Evolutionary conservation across 2,329 filamentous ascomycete genomes (phyloP).

Genomic region (Dryadomyces quercus-mongolicae): DNA sequence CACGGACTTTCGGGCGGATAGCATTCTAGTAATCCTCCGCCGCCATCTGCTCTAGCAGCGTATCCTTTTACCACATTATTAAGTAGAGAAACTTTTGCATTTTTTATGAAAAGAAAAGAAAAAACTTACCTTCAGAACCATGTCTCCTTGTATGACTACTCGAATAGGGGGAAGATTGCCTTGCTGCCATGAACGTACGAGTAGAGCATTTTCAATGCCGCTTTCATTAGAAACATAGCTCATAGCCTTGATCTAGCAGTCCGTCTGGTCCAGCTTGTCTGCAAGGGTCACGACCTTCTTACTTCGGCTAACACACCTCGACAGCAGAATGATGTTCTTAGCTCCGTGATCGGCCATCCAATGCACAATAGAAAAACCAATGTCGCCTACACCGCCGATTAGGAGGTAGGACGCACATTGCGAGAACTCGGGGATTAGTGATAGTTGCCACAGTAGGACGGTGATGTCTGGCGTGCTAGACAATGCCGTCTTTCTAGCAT

Average conservation of each 20-base stretch:
- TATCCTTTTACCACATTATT: constrained; percentile 1
- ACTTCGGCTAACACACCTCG: constrained; percentile 13
- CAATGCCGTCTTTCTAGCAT: no score
- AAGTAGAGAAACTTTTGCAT: no score
- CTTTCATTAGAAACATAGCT: neutral
- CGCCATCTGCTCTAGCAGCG: constrained; percentile 4
- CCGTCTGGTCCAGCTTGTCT: neutral
- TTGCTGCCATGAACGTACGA: neutral
- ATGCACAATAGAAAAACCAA: constrained; percentile 20
- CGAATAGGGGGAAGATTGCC: constrained; percentile 19
- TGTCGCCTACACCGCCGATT: constrained; percentile 24
- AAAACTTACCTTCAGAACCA: constrained; percentile 20
- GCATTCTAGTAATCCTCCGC: constrained; percentile 4
- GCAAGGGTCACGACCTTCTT: neutral
- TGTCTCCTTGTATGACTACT: constrained; percentile 30
- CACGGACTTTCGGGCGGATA: constrained; percentile 9
- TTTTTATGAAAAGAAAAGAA: no score
- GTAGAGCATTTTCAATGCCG: neutral
- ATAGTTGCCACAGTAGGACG: no score
- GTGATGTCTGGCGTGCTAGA: no score
- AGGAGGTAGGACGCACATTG: constrained; percentile 20
- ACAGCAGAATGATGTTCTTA: constrained; percentile 17
- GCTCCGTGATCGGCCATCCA: constrained; percentile 20
- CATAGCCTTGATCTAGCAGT: neutral
- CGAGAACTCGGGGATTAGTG: no score